These are phyloP conservation scores for Margaritispora aquatica DNA, from an alignment of 495 filamentous ascomycete species.

Conservation along the genomic window DNA sequence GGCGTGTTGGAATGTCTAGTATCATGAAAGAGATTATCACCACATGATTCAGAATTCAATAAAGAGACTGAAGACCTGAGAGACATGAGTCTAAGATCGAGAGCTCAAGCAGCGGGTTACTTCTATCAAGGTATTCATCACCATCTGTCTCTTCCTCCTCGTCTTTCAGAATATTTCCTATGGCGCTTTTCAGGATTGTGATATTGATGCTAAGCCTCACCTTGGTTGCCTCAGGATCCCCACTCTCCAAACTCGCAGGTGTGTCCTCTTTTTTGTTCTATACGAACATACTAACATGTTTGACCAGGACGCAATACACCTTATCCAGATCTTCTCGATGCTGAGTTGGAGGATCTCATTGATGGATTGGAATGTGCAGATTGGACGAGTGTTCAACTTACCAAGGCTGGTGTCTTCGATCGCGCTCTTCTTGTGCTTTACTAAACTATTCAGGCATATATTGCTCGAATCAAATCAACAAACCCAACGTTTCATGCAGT, in stretches of 20 bases:
- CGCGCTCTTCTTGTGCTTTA: neutral
- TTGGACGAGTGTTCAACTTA: constrained; percentile 52
- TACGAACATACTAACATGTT: neutral
- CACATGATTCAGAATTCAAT: no score
- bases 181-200: neutral
- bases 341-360: constrained; percentile 44
- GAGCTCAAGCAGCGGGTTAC: no score
- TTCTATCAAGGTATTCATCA: no score
- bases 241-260: neutral
- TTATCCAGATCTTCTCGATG: constrained; percentile 44
- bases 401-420: constrained; percentile 30
- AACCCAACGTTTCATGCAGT: constrained; percentile 34
- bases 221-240: neutral
- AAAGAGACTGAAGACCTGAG: no score
- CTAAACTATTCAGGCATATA: constrained; percentile 29
- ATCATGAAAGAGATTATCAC: neutral
- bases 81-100: neutral
- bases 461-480: constrained; percentile 35
- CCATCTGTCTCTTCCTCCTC: neutral
- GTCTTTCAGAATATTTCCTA: neutral
- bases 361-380: constrained; percentile 40
- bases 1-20: neutral
- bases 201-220: neutral
- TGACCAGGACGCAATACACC: constrained; percentile 13
- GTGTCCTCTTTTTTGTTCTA: neutral